Evolutionary conservation across 495 filamentous ascomycete genomes (phyloP), one percentile per base, ranked within the genome.

Genomic region (Poronia punctata): DNA sequence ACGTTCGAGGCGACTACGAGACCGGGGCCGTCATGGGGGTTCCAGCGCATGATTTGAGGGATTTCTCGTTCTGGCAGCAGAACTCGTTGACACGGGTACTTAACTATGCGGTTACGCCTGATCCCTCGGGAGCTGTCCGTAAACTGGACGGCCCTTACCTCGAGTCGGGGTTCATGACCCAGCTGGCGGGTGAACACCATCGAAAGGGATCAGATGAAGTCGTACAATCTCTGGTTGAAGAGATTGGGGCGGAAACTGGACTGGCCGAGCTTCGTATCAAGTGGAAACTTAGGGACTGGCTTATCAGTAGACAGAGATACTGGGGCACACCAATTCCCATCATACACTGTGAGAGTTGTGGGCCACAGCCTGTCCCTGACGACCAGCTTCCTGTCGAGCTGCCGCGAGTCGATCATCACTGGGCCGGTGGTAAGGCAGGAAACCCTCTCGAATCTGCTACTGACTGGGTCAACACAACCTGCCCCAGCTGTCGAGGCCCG

Each of bases 261-360:
- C 49, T 70, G n/a, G 83, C 78, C 1, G 67, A 77, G 26, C 63
- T 64, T 15, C 68, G 71, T 5, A 79, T 83, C 30, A 83, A 74
- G 30, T 88, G 86, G 84, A 75, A 81, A 15, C 66, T 95, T 18
- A 64, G 84, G 38, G 88, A 95, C 53, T 95, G 88, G 88, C 59
- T 95, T 37, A 81, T 95, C 40, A 90, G 85, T 49, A 74, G 88
- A 15, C 88, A 95, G 55, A 70, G 88, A 38, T 93, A 92, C 57
- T 95, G 88, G 88, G 88, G 88, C 2, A 77, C 86, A 2, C 88
- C 88, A 1, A 94, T 95, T 42, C 88, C 88, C 10, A 86, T 95
- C 40, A 76, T 94, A 17, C 87, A 95, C 62, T 95, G 88, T 50
- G 58, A 56, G 14, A 68, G 69, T 9, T 95, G 88, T 58, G 88